phyloP scores from a whole-genome alignment of 108 stramenopile genomes.

The Poteriospumella lacustris region DNA sequence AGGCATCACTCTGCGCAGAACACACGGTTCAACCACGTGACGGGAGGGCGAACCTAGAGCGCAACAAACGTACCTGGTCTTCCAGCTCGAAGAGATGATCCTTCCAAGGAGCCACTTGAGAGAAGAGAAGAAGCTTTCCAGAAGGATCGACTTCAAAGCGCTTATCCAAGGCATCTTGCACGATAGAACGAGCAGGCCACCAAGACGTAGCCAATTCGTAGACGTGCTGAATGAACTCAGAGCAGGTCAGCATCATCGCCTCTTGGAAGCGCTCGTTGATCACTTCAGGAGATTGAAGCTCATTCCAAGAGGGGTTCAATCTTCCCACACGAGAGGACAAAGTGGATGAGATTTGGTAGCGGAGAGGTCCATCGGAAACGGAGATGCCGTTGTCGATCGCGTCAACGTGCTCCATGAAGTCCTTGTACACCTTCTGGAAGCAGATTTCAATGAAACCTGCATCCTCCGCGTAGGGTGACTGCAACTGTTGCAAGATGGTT shows the following conservation, averaged over 20 bases:
- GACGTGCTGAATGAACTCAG: conserved; percentile 74
- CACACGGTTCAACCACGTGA: too few species aligned
- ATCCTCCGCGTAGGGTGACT: background rate
- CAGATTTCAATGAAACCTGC: conserved; percentile 48
- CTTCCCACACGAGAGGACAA: conserved; percentile 73
- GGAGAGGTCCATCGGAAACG: conserved; percentile 44
- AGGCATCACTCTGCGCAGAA: too few species aligned
- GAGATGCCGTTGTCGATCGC: conserved; percentile 98
- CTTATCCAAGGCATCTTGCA: conserved; percentile 65
- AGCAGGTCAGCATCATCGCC: conserved; percentile 72
- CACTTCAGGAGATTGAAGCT: conserved; percentile 53
- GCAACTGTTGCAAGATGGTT: background rate
- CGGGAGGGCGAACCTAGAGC: background rate
- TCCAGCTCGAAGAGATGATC: conserved; percentile 86
- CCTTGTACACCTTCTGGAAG: conserved; percentile 70
- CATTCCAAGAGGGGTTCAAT: conserved; percentile 90
- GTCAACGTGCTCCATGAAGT: conserved; percentile 90
- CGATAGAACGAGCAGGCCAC: conserved; percentile 78
- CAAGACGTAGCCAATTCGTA: conserved; percentile 72
- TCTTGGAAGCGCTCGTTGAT: conserved; percentile 76
- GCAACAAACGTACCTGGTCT: conserved; percentile 45
- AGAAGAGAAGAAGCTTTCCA: conserved; percentile 71
- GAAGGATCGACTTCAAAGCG: conserved; percentile 64
- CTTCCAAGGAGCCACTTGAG: conserved; percentile 84
- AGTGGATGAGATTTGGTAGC: conserved; percentile 77